phyloP scores from a whole-genome alignment of 495 filamentous ascomycete species.

The Aspergillus haitiensis region DNA sequence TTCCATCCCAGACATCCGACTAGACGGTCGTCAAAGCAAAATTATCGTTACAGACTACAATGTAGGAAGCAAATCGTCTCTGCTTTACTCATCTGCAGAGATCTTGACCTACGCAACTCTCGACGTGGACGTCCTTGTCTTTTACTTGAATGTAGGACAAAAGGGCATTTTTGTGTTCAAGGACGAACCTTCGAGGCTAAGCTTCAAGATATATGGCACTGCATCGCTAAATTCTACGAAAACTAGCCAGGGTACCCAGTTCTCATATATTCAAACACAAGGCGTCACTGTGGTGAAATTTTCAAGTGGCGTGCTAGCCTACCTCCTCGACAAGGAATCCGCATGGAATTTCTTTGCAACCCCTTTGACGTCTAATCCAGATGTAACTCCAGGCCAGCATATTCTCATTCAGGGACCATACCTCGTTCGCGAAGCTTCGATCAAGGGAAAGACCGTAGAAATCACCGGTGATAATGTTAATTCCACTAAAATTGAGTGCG shows the following conservation, averaged over 20 bases:
- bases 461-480: conserved; percentile 66
- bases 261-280: conserved; percentile 34
- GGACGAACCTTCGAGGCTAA: conserved; percentile 33
- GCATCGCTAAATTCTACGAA: conserved; percentile 39
- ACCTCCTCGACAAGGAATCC: conserved; percentile 46
- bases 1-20: conserved; percentile 60
- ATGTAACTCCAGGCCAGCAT: conserved; percentile 51
- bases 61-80: conserved; percentile 46
- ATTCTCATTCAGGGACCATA: conserved; percentile 64
- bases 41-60: conserved; percentile 70
- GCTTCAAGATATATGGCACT: conserved; percentile 48
- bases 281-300: conserved; percentile 51
- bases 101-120: conserved; percentile 59
- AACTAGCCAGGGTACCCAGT: conserved; percentile 50
- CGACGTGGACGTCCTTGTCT: conserved; percentile 48
- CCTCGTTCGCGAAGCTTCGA: conserved; percentile 58
- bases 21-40: conserved; percentile 71
- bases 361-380: conserved; percentile 36
- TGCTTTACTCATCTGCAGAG: conserved; percentile 72
- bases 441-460: conserved; percentile 49
- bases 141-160: conserved; percentile 64
- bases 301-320: conserved; percentile 52
- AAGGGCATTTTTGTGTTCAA: conserved; percentile 57
- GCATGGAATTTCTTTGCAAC: conserved; percentile 33
- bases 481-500: conserved; percentile 57